phyloP scores from a whole-genome alignment of 345 rosid genomes.

The Adansonia digitata region DNA sequence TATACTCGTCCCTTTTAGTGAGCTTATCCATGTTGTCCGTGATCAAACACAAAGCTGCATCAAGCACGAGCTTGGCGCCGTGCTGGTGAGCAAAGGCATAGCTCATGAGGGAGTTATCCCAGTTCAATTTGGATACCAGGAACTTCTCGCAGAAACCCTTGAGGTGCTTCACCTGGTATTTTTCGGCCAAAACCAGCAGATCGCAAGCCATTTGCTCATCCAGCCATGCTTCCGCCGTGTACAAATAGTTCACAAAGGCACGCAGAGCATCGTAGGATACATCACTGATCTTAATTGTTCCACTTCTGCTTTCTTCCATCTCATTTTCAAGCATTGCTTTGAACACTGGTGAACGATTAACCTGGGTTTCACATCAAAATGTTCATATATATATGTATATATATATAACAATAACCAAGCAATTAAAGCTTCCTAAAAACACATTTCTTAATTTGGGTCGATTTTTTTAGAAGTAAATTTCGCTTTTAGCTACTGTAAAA shows the following conservation, averaged over 20 bases:
- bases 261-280: slow-evolving; percentile 64
- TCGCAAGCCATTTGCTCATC: slow-evolving; percentile 82
- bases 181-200: slow-evolving; percentile 75
- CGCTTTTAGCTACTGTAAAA: not conserved
- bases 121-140: slow-evolving; percentile 62
- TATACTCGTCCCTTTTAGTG: slow-evolving; percentile 55
- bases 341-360: slow-evolving; percentile 73
- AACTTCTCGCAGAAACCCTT: slow-evolving; percentile 70
- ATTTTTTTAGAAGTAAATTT: not conserved
- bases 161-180: slow-evolving; percentile 78
- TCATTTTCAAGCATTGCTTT: slow-evolving; percentile 86
- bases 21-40: slow-evolving; percentile 70
- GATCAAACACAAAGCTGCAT: slow-evolving; percentile 59
- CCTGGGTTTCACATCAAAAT: slow-evolving; percentile 32
- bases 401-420: not conserved
- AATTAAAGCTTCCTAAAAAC: not conserved
- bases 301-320: slow-evolving; percentile 82
- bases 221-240: slow-evolving; percentile 74
- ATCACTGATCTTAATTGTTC: slow-evolving; percentile 70
- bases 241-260: slow-evolving; percentile 55
- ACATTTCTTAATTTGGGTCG: not conserved
- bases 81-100: slow-evolving; percentile 89
- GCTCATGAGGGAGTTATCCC: slow-evolving; percentile 69
- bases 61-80: slow-evolving; percentile 58
- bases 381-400: not conserved